phyloP scores from a whole-genome alignment of 2,329 filamentous ascomycete species.

The Tricladium varicosporioides region DNA sequence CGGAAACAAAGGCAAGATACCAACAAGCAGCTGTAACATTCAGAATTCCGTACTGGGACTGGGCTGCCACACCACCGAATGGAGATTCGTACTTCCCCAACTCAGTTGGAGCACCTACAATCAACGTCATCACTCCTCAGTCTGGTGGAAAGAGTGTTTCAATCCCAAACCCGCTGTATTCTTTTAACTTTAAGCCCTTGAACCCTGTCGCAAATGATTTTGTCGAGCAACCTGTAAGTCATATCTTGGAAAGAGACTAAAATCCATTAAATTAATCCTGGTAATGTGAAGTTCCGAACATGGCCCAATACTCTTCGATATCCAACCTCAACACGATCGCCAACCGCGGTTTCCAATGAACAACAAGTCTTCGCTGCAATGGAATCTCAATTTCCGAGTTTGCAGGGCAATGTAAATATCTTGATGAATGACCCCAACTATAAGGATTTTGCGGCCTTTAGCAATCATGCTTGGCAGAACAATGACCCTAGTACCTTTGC shows the following conservation, averaged over 20 bases:
- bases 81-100: slow-evolving; percentile 41
- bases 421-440: slow-evolving; percentile 50
- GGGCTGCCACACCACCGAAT: slow-evolving; percentile 45
- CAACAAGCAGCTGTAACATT: slow-evolving; percentile 38
- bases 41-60: slow-evolving; percentile 49
- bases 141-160: slow-evolving; percentile 49
- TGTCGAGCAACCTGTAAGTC: slow-evolving; percentile 12
- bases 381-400: slow-evolving; percentile 21
- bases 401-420: slow-evolving; percentile 25
- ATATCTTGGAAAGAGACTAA: background rate
- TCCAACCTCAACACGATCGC: slow-evolving; percentile 18
- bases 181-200: slow-evolving; percentile 56
- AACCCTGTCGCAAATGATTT: slow-evolving; percentile 38
- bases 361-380: slow-evolving; percentile 21
- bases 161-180: slow-evolving; percentile 63
- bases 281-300: slow-evolving; percentile 14
- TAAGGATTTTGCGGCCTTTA: slow-evolving; percentile 64
- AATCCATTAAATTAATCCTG: background rate
- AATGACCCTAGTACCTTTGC: slow-evolving; percentile 20
- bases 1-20: slow-evolving; percentile 45
- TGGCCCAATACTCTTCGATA: slow-evolving; percentile 27
- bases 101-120: slow-evolving; percentile 17
- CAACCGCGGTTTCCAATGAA: slow-evolving; percentile 22
- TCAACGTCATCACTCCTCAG: slow-evolving; percentile 23
- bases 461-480: slow-evolving; percentile 62